Conservation (phyloP, 495 filamentous ascomycete species). For the Hypoxylon lienhwacheense region DNA sequence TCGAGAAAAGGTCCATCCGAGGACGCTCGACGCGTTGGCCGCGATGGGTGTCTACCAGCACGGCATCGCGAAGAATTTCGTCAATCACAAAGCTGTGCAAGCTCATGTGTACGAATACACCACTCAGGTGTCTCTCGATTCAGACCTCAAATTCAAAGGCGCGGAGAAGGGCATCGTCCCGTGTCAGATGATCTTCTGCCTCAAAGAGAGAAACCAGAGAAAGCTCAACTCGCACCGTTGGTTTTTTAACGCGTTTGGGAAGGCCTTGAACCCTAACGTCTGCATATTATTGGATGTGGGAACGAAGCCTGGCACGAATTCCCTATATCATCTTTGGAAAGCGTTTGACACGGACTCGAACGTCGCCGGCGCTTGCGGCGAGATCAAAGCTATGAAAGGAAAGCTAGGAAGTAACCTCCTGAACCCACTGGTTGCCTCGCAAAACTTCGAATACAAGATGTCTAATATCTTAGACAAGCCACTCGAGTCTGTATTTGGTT, state of each 20-base stretch:
- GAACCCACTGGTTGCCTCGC: constrained; percentile 92
- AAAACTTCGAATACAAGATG: constrained; percentile 99
- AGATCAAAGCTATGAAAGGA: constrained; percentile 96
- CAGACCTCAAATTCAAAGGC: constrained; percentile 96
- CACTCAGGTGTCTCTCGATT: constrained; percentile 93
- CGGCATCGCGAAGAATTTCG: constrained; percentile 96
- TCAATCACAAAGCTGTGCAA: constrained; percentile 82
- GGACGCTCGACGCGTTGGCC: constrained; percentile 92
- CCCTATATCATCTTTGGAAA: constrained; percentile 98
- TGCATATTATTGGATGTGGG: constrained; percentile 97
- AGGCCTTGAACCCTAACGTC: constrained; percentile 89
- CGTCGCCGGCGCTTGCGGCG: constrained; percentile 93
- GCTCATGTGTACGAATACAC: constrained; percentile 99
- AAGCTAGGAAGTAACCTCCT: constrained; percentile 78
- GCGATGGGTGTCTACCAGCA: constrained; percentile 99
- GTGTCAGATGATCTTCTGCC: constrained; percentile 96
- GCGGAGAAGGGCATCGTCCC: constrained; percentile 99
- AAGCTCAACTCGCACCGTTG: constrained; percentile 98
- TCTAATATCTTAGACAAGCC: constrained; percentile 98
- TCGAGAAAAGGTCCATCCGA: constrained; percentile 87
- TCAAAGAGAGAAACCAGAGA: constrained; percentile 97
- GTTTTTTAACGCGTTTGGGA: constrained; percentile 99
- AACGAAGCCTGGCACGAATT: constrained; percentile 80
- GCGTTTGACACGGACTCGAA: constrained; percentile 97
- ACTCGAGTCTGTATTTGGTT: constrained; percentile 94